Evolutionary conservation across 345 rosid genomes (phyloP).

Genomic region (Combretum micranthum): DNA sequence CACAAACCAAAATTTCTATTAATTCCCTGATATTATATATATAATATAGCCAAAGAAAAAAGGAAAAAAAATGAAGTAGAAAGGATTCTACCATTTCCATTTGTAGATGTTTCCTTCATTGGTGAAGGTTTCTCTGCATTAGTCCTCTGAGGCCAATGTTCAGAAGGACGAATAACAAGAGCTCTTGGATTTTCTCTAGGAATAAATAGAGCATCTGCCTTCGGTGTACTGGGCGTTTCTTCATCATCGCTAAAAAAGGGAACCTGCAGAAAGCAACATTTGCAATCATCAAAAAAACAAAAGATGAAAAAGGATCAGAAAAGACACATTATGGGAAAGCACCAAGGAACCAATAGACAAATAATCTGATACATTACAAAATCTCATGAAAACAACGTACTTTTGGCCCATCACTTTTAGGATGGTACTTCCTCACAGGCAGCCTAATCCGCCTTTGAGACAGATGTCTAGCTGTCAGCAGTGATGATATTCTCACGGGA

Average conservation of each 20-base stretch:
- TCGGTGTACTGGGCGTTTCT: constrained; percentile 60
- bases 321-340: neutral
- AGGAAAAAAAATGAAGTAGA: constrained; percentile 6
- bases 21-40: neutral
- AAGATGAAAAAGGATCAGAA: too few relatives aligned
- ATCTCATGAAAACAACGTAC: constrained; percentile 14
- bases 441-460: constrained; percentile 64
- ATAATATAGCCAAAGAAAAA: neutral
- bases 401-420: constrained; percentile 62
- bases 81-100: constrained; percentile 45
- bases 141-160: constrained; percentile 43
- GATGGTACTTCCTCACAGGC: constrained; percentile 75
- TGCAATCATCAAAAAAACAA: too few relatives aligned
- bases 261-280: constrained; percentile 39
- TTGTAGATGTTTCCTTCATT: constrained; percentile 30
- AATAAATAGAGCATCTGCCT: constrained; percentile 67
- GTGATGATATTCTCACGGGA: constrained; percentile 66
- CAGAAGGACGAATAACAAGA: constrained; percentile 64
- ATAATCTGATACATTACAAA: neutral
- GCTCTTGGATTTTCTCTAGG: constrained; percentile 88
- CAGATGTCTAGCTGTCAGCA: constrained; percentile 74
- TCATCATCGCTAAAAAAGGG: constrained; percentile 73
- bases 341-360: neutral
- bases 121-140: constrained; percentile 42
- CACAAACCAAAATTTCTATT: neutral